These are phyloP conservation scores for Daldinia sp. DNA, from an alignment of 2,329 filamentous ascomycete species.

Conservation along the genomic window DNA sequence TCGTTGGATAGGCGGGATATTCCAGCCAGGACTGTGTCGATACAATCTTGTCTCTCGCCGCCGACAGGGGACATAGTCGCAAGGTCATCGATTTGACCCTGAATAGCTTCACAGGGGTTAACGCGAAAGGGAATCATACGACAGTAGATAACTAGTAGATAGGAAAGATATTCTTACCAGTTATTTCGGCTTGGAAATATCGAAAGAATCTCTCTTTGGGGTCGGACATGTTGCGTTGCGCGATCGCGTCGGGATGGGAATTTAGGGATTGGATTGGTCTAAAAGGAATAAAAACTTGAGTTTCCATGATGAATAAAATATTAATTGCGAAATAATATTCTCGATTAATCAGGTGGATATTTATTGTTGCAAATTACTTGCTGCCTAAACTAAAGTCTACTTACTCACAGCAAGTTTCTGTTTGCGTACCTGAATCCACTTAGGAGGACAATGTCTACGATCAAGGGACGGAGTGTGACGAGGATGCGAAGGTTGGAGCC, in stretches of 20 bases:
- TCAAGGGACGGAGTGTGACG: too few relatives aligned
- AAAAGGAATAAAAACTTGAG: constrained; percentile 47
- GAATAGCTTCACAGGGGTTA: constrained; percentile 69
- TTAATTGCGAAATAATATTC: constrained; percentile 7
- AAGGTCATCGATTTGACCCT: constrained; percentile 79
- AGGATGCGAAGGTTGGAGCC: neutral
- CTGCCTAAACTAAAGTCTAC: constrained; percentile 26
- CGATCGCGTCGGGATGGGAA: constrained; percentile 40
- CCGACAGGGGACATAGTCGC: constrained; percentile 70
- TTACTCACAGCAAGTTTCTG: constrained; percentile 8
- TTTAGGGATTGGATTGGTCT: constrained; percentile 36
- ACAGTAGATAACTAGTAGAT: neutral
- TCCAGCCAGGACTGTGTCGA: constrained; percentile 81
- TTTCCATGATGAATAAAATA: constrained; percentile 33
- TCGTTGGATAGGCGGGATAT: constrained; percentile 86
- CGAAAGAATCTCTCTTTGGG: constrained; percentile 85
- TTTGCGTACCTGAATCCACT: neutral
- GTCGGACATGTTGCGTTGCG: constrained; percentile 55
- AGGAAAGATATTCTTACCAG: constrained; percentile 62
- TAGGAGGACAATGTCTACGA: neutral
- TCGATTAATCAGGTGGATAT: neutral
- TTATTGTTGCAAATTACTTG: constrained; percentile 28
- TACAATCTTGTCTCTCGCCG: constrained; percentile 82
- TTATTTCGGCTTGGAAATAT: constrained; percentile 82
- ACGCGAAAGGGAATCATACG: neutral